Percentiles rank a stretch among this genome's conserved stretches.
Conservation (phyloP, 805 yeast genomes). For the Barnettozyma salicaria region DNA sequence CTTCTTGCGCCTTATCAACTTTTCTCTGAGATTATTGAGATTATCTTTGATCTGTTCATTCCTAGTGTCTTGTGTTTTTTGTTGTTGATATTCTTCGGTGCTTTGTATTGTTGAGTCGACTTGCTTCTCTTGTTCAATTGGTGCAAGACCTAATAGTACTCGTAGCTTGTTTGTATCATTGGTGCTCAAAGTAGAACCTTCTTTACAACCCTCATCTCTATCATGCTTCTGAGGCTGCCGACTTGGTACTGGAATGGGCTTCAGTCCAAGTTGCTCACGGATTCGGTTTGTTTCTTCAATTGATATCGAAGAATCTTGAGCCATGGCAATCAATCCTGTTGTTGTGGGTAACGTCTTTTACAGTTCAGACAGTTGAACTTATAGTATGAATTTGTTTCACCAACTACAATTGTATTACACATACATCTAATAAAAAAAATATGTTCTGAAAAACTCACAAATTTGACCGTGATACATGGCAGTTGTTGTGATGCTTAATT, state of each 20-base stretch:
- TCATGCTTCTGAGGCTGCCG: too few relatives aligned
- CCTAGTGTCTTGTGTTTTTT: slow-evolving; percentile 1
- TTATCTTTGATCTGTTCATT: slow-evolving; percentile 13
- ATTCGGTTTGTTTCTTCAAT: slow-evolving; percentile 53
- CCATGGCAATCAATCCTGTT: too few relatives aligned
- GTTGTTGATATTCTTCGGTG: slow-evolving; percentile 15
- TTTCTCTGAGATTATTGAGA: slow-evolving; percentile 13
- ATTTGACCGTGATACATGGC: too few relatives aligned
- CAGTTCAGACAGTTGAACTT: too few relatives aligned
- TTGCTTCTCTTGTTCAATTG: slow-evolving; percentile 10
- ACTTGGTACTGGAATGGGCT: slow-evolving; percentile 36
- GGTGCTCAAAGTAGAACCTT: slow-evolving; percentile 10
- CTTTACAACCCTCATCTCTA: not conserved
- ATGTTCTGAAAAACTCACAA: too few relatives aligned
- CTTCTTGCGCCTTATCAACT: slow-evolving; percentile 14
- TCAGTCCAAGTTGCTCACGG: slow-evolving; percentile 46
- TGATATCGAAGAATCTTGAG: slow-evolving; percentile 23
- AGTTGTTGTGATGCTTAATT: too few relatives aligned
- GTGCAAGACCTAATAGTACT: slow-evolving; percentile 22
- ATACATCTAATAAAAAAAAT: too few relatives aligned
- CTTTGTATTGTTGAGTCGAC: slow-evolving; percentile 1
- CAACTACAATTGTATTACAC: too few relatives aligned
- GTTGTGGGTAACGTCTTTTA: too few relatives aligned
- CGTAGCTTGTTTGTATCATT: slow-evolving; percentile 21
- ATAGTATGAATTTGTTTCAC: too few relatives aligned